A percentile compares a stretch with the other conserved stretches of the same genome.
Conservation (phyloP, 345 rosid genomes). For the Gossypium herbaceum region DNA sequence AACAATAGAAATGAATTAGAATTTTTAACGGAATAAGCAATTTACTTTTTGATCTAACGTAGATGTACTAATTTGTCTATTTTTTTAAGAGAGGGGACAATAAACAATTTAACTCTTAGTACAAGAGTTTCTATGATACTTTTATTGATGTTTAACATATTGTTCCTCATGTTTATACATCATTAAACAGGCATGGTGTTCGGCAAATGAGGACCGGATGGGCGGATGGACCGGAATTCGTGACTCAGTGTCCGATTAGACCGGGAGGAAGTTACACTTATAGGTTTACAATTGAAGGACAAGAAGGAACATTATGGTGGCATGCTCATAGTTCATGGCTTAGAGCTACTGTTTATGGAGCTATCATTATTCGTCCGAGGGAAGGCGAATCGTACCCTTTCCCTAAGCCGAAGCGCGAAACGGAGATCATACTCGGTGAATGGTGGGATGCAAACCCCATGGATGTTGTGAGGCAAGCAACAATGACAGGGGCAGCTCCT, state of each 20-base stretch:
- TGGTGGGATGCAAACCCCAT: slow-evolving; percentile 93
- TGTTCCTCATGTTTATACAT: no score
- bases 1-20: no score
- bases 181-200: slow-evolving; percentile 66
- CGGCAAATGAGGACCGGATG: slow-evolving; percentile 83
- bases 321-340: slow-evolving; percentile 99
- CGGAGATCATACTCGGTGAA: slow-evolving; percentile 73
- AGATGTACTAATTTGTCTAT: no score
- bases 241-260: slow-evolving; percentile 91
- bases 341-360: slow-evolving; percentile 94
- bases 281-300: slow-evolving; percentile 79
- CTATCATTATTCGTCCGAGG: slow-evolving; percentile 60
- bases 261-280: slow-evolving; percentile 82
- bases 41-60: no score
- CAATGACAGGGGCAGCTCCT: slow-evolving; percentile 69
- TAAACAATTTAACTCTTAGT: no score
- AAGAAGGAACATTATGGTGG: slow-evolving; percentile 99
- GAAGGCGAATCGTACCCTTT: slow-evolving; percentile 72
- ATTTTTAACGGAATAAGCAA: no score
- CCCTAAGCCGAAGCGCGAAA: slow-evolving; percentile 62
- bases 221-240: slow-evolving; percentile 95
- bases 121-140: no score
- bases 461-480: slow-evolving; percentile 67
- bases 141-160: no score
- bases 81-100: no score